These are phyloP conservation scores for Bipolaris sorokiniana DNA, from an alignment of 2,329 filamentous ascomycete species.

Conservation along the genomic window DNA sequence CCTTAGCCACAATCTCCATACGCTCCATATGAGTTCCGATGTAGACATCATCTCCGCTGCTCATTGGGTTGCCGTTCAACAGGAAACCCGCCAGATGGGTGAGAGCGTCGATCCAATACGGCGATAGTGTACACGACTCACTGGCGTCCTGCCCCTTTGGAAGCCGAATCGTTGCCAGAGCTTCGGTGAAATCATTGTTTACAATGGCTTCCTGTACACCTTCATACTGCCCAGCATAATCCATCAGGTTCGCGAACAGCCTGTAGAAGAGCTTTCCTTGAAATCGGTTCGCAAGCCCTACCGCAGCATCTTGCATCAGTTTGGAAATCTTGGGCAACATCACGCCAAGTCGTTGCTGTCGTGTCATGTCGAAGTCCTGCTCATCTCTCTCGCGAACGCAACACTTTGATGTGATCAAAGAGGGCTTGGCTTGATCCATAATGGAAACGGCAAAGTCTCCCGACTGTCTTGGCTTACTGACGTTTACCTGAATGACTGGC, in stretches of 20 bases:
- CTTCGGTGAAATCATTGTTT: conserved; percentile 3
- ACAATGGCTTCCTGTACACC: conserved; percentile 4
- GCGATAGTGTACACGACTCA: conserved; percentile 3
- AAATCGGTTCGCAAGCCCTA: conserved; percentile 4
- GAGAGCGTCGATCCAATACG: conserved; percentile 3
- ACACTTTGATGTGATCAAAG: neutral
- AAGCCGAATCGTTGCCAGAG: conserved; percentile 2
- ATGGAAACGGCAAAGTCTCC: neutral
- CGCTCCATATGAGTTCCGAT: neutral
- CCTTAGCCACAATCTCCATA: neutral
- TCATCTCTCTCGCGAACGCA: neutral
- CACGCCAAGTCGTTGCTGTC: conserved; percentile 1
- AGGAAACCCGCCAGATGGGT: conserved; percentile 3
- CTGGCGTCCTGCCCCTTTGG: conserved; percentile 1
- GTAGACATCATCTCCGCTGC: neutral
- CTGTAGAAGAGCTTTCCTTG: conserved; percentile 4
- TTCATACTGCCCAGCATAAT: conserved; percentile 5
- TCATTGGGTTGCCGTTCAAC: neutral
- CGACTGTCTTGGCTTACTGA: neutral
- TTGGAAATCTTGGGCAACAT: conserved; percentile 3
- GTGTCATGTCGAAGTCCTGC: neutral
- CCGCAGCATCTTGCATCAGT: conserved; percentile 5
- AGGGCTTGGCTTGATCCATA: neutral
- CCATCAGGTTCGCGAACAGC: conserved; percentile 5
- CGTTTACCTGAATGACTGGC: neutral